Percentiles rank a stretch among this genome's conserved stretches.
Conservation (phyloP, 495 filamentous ascomycete species). For the Peziza echinospora region DNA sequence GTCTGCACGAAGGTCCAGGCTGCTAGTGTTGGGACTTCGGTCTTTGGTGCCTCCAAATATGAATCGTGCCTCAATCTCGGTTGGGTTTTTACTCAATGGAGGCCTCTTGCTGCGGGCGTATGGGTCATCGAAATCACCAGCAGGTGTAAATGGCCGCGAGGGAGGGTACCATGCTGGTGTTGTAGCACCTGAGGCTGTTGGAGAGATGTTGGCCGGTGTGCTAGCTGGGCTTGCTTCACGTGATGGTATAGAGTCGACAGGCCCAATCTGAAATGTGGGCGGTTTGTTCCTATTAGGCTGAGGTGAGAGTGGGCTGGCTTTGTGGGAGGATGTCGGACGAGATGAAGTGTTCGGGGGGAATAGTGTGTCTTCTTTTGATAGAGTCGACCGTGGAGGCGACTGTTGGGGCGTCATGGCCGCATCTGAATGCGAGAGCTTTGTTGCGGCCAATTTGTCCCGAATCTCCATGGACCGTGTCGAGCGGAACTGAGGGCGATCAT, state of each 20-base stretch:
- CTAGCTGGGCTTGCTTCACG: slow-evolving; percentile 39
- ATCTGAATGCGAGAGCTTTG: neutral
- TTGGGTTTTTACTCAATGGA: slow-evolving; percentile 43
- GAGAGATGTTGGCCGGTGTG: slow-evolving; percentile 17
- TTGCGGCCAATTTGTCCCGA: neutral
- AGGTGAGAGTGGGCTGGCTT: neutral
- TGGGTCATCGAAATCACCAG: slow-evolving; percentile 67
- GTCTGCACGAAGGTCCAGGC: slow-evolving; percentile 14
- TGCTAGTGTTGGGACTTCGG: slow-evolving; percentile 25
- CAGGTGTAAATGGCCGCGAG: slow-evolving; percentile 46
- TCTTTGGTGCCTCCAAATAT: slow-evolving; percentile 45
- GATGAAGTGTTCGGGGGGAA: neutral
- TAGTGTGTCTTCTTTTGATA: slow-evolving; percentile 17
- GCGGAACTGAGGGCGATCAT: slow-evolving; percentile 17
- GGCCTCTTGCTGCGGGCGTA: slow-evolving; percentile 66
- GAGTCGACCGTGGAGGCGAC: slow-evolving; percentile 12
- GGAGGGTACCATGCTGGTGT: slow-evolving; percentile 20
- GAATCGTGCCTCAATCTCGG: slow-evolving; percentile 60
- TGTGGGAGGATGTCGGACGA: neutral
- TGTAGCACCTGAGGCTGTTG: slow-evolving; percentile 33
- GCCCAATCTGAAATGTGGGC: slow-evolving; percentile 52
- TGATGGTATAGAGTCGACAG: slow-evolving; percentile 45
- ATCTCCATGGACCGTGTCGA: slow-evolving; percentile 17
- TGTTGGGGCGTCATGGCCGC: slow-evolving; percentile 23
- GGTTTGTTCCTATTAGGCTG: slow-evolving; percentile 30